Conservation (phyloP, 768 basidiomycete genomes). For the Coprinellus micaceus region DNA sequence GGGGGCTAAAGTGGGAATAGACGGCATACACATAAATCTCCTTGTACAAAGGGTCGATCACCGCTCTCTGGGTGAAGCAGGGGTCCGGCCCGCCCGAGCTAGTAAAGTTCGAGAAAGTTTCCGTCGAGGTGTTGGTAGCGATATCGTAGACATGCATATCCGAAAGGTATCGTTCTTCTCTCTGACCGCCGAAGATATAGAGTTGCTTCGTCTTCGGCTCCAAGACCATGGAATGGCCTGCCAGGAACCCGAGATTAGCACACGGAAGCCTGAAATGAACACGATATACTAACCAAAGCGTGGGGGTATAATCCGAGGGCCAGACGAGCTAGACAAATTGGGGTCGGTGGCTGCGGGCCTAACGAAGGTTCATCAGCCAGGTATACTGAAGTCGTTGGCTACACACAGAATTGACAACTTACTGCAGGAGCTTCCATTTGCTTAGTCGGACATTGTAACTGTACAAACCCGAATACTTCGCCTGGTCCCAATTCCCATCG, state of each 20-base stretch:
- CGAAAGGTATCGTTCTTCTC: constrained; percentile 59
- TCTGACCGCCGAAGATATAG: constrained; percentile 74
- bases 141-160: constrained; percentile 79
- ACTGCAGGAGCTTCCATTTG: constrained; percentile 71
- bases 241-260: too few relatives aligned
- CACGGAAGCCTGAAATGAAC: neutral
- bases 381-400: constrained; percentile 5
- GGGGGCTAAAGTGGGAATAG: constrained; percentile 1
- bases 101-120: constrained; percentile 63
- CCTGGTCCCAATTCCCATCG: constrained; percentile 56
- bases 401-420: constrained; percentile 22
- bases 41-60: constrained; percentile 55
- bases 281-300: constrained; percentile 49
- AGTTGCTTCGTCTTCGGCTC: constrained; percentile 56
- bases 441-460: constrained; percentile 63
- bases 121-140: constrained; percentile 49
- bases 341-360: constrained; percentile 8
- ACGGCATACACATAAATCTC: constrained; percentile 71
- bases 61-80: constrained; percentile 72
- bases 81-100: constrained; percentile 62
- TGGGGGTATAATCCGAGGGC: constrained; percentile 43
- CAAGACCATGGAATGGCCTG: constrained; percentile 81
- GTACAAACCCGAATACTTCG: constrained; percentile 70
- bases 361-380: constrained; percentile 16
- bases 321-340: constrained; percentile 17